Evolutionary conservation across 202 grass and related monocot genomes (phyloP), one percentile per base, ranked within the genome.

Genomic region (Schoenoplectus tabernaemontani): DNA sequence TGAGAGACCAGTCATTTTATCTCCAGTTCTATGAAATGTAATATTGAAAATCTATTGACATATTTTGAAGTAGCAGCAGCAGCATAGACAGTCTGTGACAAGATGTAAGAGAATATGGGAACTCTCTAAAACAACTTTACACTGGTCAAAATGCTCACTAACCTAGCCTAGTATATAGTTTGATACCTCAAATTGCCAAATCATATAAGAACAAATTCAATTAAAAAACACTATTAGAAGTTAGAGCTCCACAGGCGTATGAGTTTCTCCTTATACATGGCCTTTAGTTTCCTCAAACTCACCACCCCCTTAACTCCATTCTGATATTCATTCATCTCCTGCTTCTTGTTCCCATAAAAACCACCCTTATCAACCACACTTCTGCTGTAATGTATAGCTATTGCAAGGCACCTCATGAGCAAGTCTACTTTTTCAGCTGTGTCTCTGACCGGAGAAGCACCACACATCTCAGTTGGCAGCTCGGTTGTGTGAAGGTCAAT

Each of bases 241-340:
- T 34, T 34, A 53, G 69, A 74, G 69, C 26, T 16, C 11, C 0
- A 22, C 11, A 71, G 44, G 69, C 24, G 24, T 33, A 51, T 0
- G 2, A 74, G 23, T 53, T 74, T 53, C 44, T 74, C 7, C 44
- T 74, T 74, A 16, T 53, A 74, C 43, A 74, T 19, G 24, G 44
- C 69, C 46, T 74, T 74, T 5, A 74, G 69, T 53, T 74, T 74
- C 69, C 46, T 74, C 46, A 74, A 74, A 53, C 69, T 74, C 69
- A 72, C 42, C 15, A 8, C 13, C 0, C 7, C 34, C 68, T 72
- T 17, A 32, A 50, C 68, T 12, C 22, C 44, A 74, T 51, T 74
- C 24, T 74, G 13, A 50, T 30, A 46, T 9, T 30, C n/a, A 74
- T 33, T 26, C 69, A 32, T 53, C 44, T 74, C 24, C 6, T 34